Evolutionary conservation across 257 asterid species (phyloP).

Genomic region (Nicotiana sylvestris): DNA sequence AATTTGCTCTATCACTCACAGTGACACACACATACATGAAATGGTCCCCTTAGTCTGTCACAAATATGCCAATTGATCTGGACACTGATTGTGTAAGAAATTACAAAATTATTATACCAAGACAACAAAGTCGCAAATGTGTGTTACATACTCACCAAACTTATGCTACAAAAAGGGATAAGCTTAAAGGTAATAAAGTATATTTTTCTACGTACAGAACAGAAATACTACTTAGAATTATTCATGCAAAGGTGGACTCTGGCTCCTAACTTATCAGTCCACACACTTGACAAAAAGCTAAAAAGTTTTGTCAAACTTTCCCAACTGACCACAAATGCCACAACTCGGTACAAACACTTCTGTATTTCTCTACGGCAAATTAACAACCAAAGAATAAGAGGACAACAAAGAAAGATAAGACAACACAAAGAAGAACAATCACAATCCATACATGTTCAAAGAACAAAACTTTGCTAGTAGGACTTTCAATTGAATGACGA

Average conservation of each 20-base stretch:
- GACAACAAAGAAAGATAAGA: neutral
- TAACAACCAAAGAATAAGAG: neutral
- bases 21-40: neutral
- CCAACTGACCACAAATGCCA: neutral
- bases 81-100: neutral
- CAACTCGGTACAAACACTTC: neutral
- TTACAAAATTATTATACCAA: neutral
- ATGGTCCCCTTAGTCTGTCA: no score
- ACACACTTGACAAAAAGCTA: neutral
- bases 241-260: neutral
- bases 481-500: neutral
- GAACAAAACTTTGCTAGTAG: neutral
- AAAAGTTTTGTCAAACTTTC: neutral
- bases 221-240: neutral
- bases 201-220: no score
- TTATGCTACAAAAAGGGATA: no score
- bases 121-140: neutral
- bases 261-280: neutral
- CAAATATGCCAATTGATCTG: neutral
- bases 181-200: no score
- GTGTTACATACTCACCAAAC: neutral
- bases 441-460: neutral
- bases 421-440: neutral
- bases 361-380: neutral
- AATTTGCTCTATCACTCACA: conserved; percentile 1